Conservation (phyloP, 129 eudicot genomes). For the Chrysanthemum lavandulifolium region DNA sequence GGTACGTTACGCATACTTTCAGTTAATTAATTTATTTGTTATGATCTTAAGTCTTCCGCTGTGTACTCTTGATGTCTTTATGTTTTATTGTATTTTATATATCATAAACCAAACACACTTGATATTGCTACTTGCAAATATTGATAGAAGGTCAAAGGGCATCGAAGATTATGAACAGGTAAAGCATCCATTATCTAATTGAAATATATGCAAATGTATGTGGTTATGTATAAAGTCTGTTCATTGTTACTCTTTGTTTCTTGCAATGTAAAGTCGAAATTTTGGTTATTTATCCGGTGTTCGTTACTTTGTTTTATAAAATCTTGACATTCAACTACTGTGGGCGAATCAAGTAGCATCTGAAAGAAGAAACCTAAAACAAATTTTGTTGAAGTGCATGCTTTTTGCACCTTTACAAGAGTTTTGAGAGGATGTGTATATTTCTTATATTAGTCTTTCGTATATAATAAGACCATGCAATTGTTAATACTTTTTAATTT, state of each 20-base stretch:
- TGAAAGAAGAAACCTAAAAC: constrained; percentile 92
- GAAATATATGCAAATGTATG: constrained; percentile 8
- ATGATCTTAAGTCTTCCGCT: too few relatives aligned
- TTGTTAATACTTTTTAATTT: constrained; percentile 18
- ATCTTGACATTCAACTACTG: constrained; percentile 35
- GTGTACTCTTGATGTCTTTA: too few relatives aligned
- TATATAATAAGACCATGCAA: constrained; percentile 20
- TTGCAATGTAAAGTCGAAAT: not conserved
- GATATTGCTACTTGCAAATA: constrained; percentile 85
- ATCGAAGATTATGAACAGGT: constrained; percentile 58
- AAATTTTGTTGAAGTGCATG: constrained; percentile 93
- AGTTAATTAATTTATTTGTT: too few relatives aligned
- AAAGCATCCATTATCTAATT: constrained; percentile 23
- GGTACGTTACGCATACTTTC: too few relatives aligned
- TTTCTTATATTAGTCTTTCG: constrained; percentile 88
- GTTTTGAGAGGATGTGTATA: constrained; percentile 96
- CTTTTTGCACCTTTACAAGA: constrained; percentile 92
- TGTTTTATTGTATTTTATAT: too few relatives aligned
- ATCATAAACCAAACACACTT: too few relatives aligned
- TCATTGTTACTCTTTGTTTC: constrained; percentile 6
- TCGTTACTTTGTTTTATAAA: too few relatives aligned
- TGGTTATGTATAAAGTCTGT: not conserved
- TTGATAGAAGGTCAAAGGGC: constrained; percentile 66
- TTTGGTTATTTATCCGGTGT: too few relatives aligned
- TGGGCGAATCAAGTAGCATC: constrained; percentile 50